Evolutionary conservation across 2,329 filamentous ascomycete genomes (phyloP), one percentile per base, ranked within the genome.

Genomic region (Phialophora expanda): DNA sequence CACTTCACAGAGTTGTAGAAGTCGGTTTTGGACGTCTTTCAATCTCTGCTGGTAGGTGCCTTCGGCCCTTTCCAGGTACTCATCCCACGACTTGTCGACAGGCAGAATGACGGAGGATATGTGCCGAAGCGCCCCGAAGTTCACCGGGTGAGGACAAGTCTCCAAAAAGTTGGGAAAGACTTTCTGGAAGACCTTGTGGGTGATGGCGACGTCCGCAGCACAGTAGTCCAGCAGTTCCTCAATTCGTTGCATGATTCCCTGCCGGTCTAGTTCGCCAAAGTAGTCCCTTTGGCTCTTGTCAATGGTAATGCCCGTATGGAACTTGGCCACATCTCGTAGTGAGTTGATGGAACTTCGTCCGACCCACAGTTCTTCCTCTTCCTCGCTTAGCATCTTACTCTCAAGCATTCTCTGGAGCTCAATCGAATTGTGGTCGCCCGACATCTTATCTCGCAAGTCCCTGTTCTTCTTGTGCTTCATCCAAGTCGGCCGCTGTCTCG

Each of bases 341-440:
- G 95, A 99, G 78, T 99, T 99, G 73, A 97, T 86, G 0, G 95
- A 97, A 76, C 94, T 98, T 75, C 92, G 85, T 61, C 93, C 92
- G 3, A 99, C 91, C 95, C 95, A 99, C 0, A 97, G 80, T 74
- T 99, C 95, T 74, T 96, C 93, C 75, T 98, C 94, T 71, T 97
- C 92, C 63, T 96, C 89, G 11, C 83, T 85, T 55, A 92, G 77
- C 62, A 85, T 84, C 48, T 86, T 86, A 61, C 85, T 88, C 66
- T 90, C 86, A 3, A 98, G 78, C 38, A 97, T 79, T 54, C 86
- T 82, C 2, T 89, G 86, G 26, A 97, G 78, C 69, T 95, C 90
- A 6, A 87, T 80, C 61, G 89, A 89, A 17, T 90, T 86, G 2
- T 88, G 89, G 62, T 92, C 86, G 56, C 84, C 88, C 4, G 90